A percentile compares a stretch with the other conserved stretches of the same genome.
phyloP scores from a whole-genome alignment of 345 rosid species.

The Sisymbrium irio region DNA sequence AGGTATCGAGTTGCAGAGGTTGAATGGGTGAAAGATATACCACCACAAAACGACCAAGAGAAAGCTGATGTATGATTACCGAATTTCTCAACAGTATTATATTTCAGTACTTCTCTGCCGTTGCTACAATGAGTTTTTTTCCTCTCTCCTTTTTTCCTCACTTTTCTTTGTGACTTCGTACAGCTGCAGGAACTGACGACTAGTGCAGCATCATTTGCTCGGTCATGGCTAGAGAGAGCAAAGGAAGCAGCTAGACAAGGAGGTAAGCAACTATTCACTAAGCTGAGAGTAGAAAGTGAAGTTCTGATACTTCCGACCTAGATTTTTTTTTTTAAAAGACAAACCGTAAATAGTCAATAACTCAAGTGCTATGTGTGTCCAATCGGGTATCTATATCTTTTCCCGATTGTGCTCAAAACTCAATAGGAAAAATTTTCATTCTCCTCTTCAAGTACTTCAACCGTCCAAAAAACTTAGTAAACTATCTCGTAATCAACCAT shows the following conservation, averaged over 20 bases:
- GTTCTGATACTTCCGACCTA: too few species aligned
- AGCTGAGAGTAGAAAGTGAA: not conserved
- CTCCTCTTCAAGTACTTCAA: not conserved
- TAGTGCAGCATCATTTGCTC: constrained; percentile 64
- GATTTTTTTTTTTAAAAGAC: too few species aligned
- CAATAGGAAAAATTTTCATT: not conserved
- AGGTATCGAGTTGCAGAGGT: constrained; percentile 93
- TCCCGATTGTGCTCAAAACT: not conserved
- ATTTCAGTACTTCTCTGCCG: not conserved
- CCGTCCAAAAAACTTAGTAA: too few species aligned
- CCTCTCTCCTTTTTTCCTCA: not conserved
- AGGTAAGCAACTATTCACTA: constrained; percentile 19
- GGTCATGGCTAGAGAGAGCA: constrained; percentile 64
- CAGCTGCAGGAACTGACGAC: constrained; percentile 69
- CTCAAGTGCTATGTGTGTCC: not conserved
- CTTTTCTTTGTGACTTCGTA: constrained; percentile 26
- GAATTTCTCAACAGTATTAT: not conserved
- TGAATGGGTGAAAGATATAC: constrained; percentile 81
- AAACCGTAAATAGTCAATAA: not conserved
- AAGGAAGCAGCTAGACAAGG: constrained; percentile 73
- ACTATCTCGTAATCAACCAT: not conserved
- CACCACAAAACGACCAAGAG: constrained; percentile 45
- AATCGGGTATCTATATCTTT: not conserved
- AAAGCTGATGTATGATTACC: constrained; percentile 50
- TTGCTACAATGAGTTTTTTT: not conserved